phyloP scores from a whole-genome alignment of 805 yeast genomes.

The Candida caryicola region DNA sequence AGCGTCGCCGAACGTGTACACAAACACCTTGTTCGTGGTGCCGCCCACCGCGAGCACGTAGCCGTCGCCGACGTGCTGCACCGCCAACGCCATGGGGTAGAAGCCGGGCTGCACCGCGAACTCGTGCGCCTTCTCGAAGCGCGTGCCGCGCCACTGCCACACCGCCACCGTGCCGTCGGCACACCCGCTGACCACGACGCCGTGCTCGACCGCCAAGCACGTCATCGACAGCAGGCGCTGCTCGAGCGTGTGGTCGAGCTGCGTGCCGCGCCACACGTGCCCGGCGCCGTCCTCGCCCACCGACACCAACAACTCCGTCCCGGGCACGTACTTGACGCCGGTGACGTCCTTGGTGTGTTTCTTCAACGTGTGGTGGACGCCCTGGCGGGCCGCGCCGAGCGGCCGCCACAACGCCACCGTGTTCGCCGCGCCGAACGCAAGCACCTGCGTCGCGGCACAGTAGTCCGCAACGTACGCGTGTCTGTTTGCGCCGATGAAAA shows the following conservation, averaged over 20 bases:
- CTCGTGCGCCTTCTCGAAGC: slow-evolving; percentile 23
- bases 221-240: slow-evolving; percentile 54
- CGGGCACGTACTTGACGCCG: slow-evolving; percentile 54
- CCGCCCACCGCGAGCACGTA: slow-evolving; percentile 71
- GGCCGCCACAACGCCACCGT: slow-evolving; percentile 73
- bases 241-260: slow-evolving; percentile 27
- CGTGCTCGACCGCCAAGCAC: slow-evolving; percentile 44
- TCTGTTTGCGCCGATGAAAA: slow-evolving; percentile 71
- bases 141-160: slow-evolving; percentile 41
- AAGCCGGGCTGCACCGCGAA: slow-evolving; percentile 46
- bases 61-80: slow-evolving; percentile 31
- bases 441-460: slow-evolving; percentile 29
- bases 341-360: slow-evolving; percentile 63
- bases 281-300: slow-evolving; percentile 67
- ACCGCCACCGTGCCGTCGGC: slow-evolving; percentile 57
- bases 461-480: slow-evolving; percentile 61
- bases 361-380: slow-evolving; percentile 56
- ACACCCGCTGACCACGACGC: slow-evolving; percentile 56
- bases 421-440: slow-evolving; percentile 73
- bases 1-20: slow-evolving; percentile 33
- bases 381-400: slow-evolving; percentile 35
- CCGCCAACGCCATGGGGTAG: slow-evolving; percentile 41
- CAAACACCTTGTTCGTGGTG: slow-evolving; percentile 51
- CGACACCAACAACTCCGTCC: slow-evolving; percentile 48
- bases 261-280: slow-evolving; percentile 53